A percentile compares a stretch with the other conserved stretches of the same genome.
Evolutionary conservation across 805 yeast species (phyloP).

Genomic region (Candida xyloterini): DNA sequence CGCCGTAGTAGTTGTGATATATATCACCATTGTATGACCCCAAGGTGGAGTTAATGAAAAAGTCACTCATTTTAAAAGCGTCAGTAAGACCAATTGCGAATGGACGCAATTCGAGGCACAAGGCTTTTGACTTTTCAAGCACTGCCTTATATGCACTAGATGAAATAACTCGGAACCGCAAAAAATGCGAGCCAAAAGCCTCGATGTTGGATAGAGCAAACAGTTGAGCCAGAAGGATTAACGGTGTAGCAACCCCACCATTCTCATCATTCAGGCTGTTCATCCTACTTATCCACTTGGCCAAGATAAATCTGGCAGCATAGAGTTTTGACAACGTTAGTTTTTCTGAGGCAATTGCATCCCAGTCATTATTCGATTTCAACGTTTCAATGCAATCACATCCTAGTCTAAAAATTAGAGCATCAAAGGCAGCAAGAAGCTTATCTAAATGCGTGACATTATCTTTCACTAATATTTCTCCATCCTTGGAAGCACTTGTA

Average conservation of each 20-base stretch:
- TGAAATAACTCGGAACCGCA: constrained; percentile 57
- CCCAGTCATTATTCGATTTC: constrained; percentile 40
- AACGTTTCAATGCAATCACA: constrained; percentile 33
- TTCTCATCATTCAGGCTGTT: constrained; percentile 27
- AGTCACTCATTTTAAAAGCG: constrained; percentile 78
- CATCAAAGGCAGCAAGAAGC: constrained; percentile 39
- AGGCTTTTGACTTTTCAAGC: constrained; percentile 41
- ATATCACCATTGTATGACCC: constrained; percentile 82
- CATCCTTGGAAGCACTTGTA: constrained; percentile 20
- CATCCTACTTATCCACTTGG: constrained; percentile 37
- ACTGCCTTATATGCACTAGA: constrained; percentile 43
- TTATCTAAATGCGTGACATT: constrained; percentile 31
- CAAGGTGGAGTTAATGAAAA: constrained; percentile 74
- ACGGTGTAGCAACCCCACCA: constrained; percentile 43
- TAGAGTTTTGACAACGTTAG: constrained; percentile 48
- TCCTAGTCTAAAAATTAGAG: constrained; percentile 40
- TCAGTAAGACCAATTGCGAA: constrained; percentile 79
- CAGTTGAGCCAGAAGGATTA: constrained; percentile 54
- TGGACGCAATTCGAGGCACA: constrained; percentile 54
- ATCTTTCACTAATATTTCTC: constrained; percentile 33
- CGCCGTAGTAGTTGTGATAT: constrained; percentile 69
- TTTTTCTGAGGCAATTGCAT: constrained; percentile 44
- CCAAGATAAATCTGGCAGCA: constrained; percentile 47
- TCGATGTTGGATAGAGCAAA: constrained; percentile 69
- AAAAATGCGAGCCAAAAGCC: constrained; percentile 65